Evolutionary conservation across 164 flowering plant genomes (phyloP), one percentile per base, ranked within the genome.

Genomic region (Hamamelis virginiana): DNA sequence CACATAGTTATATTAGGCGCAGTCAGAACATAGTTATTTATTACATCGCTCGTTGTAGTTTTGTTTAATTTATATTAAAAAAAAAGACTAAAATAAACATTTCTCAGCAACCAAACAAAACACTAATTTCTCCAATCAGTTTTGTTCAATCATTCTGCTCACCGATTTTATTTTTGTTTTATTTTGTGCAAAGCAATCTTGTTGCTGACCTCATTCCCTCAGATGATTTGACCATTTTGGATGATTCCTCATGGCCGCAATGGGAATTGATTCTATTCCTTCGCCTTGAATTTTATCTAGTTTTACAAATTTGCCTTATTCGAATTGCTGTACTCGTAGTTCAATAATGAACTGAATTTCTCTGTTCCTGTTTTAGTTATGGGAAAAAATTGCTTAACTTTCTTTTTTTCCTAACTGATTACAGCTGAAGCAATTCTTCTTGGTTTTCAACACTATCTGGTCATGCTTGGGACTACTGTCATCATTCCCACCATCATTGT

Each of bases 361-460:
- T 33, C 14, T 13, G 6, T 69, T 62, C 23, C 59, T 26, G 23
- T 33, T 33, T 2, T 33, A 33, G 41, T 2, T 33, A 46, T 72
- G 25, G 48, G 0, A 5, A 25, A 33, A 19, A 6, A 12, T 1
- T 3, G 9, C 9, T 43, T 22, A 15, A 67, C 58, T 44, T 21
- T 44, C 45, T 59, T 53, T 43, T 50, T 62, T 12, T 15, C 59
- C 41, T 25, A 11, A 22, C 1, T 56, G 21, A 11, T 53, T 78
- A 77, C 90, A 89, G 91, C 74, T 55, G 85, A 86, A 68, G 85
- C 87, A 0, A 51, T 87, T 3, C 53, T 89, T 52, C 60, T 84
- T 62, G 94, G 87, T 16, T 89, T 89, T 78, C 94, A 89, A 70
- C 89, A 89, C 70, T 89, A 78, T 51, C 22, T 87, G 64, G 85